Conservation (phyloP, 2,329 filamentous ascomycete genomes). For the Geosmithia flava region DNA sequence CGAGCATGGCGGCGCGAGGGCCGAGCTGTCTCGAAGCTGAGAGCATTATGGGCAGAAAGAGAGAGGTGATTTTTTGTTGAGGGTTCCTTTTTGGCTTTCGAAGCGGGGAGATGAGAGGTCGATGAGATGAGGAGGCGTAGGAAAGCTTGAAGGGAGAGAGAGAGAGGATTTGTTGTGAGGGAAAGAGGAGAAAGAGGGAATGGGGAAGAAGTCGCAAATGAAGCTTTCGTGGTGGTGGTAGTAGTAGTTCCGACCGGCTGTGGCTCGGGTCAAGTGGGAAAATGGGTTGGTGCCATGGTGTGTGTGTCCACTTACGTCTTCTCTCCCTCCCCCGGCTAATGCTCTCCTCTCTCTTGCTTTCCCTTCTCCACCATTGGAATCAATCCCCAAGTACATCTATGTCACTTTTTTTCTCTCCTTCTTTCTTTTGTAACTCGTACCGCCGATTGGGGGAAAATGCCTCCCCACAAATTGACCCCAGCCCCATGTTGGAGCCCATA, state of each 20-base stretch:
- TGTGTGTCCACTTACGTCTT: background rate
- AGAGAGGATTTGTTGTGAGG: background rate
- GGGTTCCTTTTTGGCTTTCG: background rate
- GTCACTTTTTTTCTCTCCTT: too few relatives aligned
- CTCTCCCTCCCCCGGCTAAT: background rate
- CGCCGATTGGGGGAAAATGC: too few relatives aligned
- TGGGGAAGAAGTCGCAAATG: background rate
- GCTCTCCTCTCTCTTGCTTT: background rate
- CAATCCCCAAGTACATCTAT: too few relatives aligned
- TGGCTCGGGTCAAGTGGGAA: background rate
- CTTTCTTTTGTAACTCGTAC: too few relatives aligned
- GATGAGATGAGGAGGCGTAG: background rate
- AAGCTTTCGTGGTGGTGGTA: background rate
- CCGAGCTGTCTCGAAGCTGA: conserved; percentile 29
- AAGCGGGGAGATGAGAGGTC: background rate
- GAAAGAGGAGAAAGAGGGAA: background rate
- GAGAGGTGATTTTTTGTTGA: background rate
- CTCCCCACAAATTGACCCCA: too few relatives aligned
- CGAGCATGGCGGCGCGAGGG: conserved; percentile 21
- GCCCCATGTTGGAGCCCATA: too few relatives aligned
- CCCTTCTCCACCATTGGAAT: too few relatives aligned
- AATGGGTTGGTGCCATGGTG: too few relatives aligned
- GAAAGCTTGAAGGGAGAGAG: background rate
- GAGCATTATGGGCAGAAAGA: conserved; percentile 20
- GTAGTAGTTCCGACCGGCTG: background rate